Percentiles rank a stretch among this genome's conserved stretches.
These are phyloP conservation scores for Rhodotorula sp. DNA, from an alignment of 1,284 basidiomycete genomes.

Conservation along the genomic window DNA sequence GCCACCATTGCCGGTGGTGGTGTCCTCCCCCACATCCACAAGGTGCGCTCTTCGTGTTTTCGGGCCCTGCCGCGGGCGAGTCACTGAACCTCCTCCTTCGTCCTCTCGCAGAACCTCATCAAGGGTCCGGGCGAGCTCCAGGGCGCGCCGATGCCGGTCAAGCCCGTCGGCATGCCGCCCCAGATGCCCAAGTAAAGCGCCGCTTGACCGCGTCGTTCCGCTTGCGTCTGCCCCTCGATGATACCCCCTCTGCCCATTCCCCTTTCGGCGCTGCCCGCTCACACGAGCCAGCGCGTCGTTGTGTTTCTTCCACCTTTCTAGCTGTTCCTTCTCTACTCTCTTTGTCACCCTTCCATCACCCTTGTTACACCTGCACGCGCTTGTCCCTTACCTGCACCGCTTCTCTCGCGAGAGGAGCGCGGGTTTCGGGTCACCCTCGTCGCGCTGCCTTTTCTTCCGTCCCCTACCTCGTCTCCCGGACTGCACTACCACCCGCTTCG, in stretches of 20 bases:
- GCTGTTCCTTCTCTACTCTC: not conserved
- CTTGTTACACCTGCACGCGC: not conserved
- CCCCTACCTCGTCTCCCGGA: not conserved
- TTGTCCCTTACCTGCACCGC: not conserved
- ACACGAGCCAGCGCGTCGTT: too few relatives aligned
- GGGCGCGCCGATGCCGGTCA: conserved; percentile 7
- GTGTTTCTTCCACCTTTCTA: not conserved
- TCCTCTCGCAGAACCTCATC: conserved; percentile 28
- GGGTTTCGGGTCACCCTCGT: not conserved
- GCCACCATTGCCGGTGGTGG: conserved; percentile 73
- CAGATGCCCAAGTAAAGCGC: not conserved
- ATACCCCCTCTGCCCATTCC: not conserved
- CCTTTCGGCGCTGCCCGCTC: not conserved
- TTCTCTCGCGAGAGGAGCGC: not conserved
- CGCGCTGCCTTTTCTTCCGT: too few relatives aligned
- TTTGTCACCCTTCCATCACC: not conserved
- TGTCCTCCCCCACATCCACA: conserved; percentile 96
- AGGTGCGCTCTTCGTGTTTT: conserved; percentile 51
- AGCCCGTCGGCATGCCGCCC: conserved; percentile 8
- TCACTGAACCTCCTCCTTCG: not conserved
- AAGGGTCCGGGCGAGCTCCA: conserved; percentile 32
- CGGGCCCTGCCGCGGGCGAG: too few relatives aligned
- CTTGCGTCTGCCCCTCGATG: not conserved
- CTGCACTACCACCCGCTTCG: not conserved
- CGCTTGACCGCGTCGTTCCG: not conserved